Conservation (phyloP, 352 stramenopile species). For the Globisporangium perplexum region DNA sequence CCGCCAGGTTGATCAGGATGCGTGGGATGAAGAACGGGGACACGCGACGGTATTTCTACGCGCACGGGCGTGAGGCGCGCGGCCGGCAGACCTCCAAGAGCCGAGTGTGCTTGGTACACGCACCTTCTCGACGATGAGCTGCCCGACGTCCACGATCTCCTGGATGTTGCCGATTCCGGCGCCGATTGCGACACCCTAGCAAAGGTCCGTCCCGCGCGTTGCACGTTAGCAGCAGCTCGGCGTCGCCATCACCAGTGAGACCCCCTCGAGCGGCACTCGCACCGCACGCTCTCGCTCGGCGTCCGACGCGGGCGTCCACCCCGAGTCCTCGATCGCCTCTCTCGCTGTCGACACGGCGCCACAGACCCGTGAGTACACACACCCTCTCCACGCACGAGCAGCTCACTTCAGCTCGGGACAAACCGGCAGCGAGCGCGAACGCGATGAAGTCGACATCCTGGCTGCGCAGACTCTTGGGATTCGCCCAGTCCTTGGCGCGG, state of each 20-base stretch:
- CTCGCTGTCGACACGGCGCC: conserved; percentile 30
- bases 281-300: conserved; percentile 64
- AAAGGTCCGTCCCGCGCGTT: neutral
- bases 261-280: conserved; percentile 2
- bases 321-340: conserved; percentile 76
- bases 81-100: neutral
- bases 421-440: conserved; percentile 78
- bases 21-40: conserved; percentile 93
- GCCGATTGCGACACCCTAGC: conserved; percentile 76
- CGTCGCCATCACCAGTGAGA: neutral
- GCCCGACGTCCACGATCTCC: conserved; percentile 74
- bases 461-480: conserved; percentile 55
- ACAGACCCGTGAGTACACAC: neutral
- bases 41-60: conserved; percentile 83
- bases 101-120: too few species aligned
- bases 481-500: conserved; percentile 60
- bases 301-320: conserved; percentile 55
- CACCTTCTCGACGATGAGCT: conserved; percentile 64
- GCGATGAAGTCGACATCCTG: conserved; percentile 85
- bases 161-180: conserved; percentile 86
- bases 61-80: too few species aligned
- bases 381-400: neutral
- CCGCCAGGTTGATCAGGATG: conserved; percentile 92
- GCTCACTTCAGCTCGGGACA: neutral
- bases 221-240: neutral